phyloP scores from a whole-genome alignment of 179 eudicot species.

The Beta lomatogona region DNA sequence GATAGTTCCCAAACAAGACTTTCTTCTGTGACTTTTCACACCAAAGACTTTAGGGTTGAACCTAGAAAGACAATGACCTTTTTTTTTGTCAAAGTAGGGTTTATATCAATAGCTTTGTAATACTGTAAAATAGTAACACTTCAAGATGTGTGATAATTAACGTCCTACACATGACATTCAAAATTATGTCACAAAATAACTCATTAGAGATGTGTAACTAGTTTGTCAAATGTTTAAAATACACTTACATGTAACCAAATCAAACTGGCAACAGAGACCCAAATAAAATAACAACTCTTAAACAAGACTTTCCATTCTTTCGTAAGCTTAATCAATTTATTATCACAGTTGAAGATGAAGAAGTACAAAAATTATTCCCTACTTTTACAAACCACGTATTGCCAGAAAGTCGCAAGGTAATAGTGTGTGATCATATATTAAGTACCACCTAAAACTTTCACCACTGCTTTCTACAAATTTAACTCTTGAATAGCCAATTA shows the following conservation, averaged over 20 bases:
- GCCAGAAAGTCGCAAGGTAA: neutral
- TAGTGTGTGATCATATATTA: slow-evolving; percentile 14
- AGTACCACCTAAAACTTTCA: slow-evolving; percentile 5
- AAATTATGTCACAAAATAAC: neutral
- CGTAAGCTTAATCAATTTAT: neutral
- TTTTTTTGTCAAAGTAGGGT: neutral
- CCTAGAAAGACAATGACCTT: neutral
- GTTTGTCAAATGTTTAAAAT: neutral
- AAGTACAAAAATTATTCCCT: neutral
- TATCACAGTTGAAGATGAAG: neutral
- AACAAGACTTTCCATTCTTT: neutral
- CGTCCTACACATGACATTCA: neutral
- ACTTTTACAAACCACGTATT: no score
- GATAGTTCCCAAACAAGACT: neutral
- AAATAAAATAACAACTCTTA: neutral
- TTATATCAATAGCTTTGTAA: neutral
- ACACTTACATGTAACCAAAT: neutral
- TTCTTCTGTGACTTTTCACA: neutral
- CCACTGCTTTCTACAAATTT: neutral
- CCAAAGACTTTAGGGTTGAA: neutral
- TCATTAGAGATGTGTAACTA: neutral
- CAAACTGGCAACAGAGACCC: neutral
- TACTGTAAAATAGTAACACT: neutral
- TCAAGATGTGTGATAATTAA: neutral
- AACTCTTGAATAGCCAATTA: neutral